phyloP scores from a whole-genome alignment of 2,329 filamentous ascomycete genomes.

The Stenocarpella maydis region DNA sequence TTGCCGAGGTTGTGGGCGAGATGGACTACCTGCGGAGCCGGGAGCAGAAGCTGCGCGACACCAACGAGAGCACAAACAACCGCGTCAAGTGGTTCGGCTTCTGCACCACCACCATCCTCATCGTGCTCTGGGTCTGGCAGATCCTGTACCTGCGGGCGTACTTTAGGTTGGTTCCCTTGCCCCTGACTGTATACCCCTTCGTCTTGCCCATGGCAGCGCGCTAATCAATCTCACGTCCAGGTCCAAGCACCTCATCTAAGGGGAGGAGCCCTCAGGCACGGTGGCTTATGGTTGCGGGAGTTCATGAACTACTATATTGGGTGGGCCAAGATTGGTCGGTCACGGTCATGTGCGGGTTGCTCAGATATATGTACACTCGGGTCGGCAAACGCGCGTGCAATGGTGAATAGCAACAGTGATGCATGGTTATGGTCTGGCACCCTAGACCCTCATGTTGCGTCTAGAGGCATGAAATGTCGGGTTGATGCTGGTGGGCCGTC shows the following conservation, averaged over 20 bases:
- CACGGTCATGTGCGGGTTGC: conserved; percentile 25
- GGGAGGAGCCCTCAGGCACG: conserved; percentile 6
- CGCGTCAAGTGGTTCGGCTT: conserved; percentile 99
- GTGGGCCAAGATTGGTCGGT: conserved; percentile 29
- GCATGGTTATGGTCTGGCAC: conserved; percentile 16
- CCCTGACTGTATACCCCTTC: no score
- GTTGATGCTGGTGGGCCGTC: background rate
- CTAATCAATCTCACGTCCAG: conserved; percentile 47
- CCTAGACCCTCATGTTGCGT: background rate
- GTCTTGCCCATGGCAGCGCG: background rate
- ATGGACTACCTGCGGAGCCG: conserved; percentile 93
- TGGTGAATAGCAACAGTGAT: conserved; percentile 15
- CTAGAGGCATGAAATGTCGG: background rate
- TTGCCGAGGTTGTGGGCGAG: conserved; percentile 86
- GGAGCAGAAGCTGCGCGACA: conserved; percentile 96
- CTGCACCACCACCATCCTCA: conserved; percentile 88
- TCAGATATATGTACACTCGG: conserved; percentile 31
- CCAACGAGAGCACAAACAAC: conserved; percentile 99
- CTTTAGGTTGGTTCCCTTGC: conserved; percentile 70
- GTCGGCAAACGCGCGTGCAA: conserved; percentile 21
- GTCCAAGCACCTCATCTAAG: conserved; percentile 75
- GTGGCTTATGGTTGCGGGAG: conserved; percentile 37
- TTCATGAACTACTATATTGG: conserved; percentile 32
- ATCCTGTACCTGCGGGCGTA: conserved; percentile 97
- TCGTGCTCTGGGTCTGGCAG: conserved; percentile 94